Evolutionary conservation across 805 yeast species (phyloP), one percentile per base, ranked within the genome.

Genomic region (Metschnikowia anglica): DNA sequence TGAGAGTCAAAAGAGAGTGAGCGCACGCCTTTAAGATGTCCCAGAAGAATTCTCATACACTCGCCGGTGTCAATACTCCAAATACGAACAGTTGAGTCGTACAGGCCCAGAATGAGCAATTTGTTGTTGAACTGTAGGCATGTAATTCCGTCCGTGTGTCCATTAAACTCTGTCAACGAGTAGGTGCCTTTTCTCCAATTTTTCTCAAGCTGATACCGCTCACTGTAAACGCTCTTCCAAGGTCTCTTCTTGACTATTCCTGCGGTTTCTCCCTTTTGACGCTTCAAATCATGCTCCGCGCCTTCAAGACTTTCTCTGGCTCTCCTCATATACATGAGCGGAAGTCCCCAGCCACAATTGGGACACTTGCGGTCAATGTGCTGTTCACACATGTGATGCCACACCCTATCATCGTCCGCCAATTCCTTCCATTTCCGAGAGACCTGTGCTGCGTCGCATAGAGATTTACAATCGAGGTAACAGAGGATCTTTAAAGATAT

Each of bases 341-440:
- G 99, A 51, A 93, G 73, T 4, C 99, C 99, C 99, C 99, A 93
- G 12, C 99, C 99, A 68, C 99, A 93, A 59, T 88, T 88, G 29
- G 97, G 96, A 68, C 99, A 93, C 63, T 93, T 93, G 47, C 95
- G 76, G 66, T 93, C 99, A 42, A 93, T 93, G 63, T 93, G 99
- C 66, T 93, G 99, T 61, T 89, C 96, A 60, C 99, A 93, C 89
- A 93, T 84, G 53, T 91, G 90, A 61, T 91, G 93, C 99, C 99
- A 93, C 2, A 93, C 97, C 37, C 95, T 69, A 59, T 93, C 98
- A 60, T 91, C 97, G 63, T 93, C 97, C 1, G 99, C 98, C 45
- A 93, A 69, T 43, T 70, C 69, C 60, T 87, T 82, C 99, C 99
- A 93, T 39, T 77, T 79, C 40, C 80, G 78, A 24, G 90, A 85